Evolutionary conservation across 1,284 basidiomycete genomes (phyloP), one percentile per base, ranked within the genome.

Genomic region (Tremellales sp.): DNA sequence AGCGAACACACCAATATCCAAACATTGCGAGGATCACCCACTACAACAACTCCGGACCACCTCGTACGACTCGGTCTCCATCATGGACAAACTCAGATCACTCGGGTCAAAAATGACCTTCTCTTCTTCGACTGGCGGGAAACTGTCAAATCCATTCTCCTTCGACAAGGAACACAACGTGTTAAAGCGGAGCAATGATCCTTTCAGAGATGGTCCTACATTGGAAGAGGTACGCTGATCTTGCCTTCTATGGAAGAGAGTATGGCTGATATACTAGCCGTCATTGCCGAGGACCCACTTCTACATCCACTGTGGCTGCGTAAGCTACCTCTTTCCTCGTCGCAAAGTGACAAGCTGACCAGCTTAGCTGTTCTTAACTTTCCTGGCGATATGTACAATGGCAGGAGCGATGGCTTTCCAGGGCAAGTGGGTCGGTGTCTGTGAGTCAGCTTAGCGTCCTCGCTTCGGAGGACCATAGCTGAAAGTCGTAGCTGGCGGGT

Each of bases 361-460:
- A 31, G 82, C 79, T 2, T 84, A 91, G 77, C 79, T 82, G 48
- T 90, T 93, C 78, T 89, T 92, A 81, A 85, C 86, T 67, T 92
- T 93, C 67, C 79, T 93, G 41, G 83, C 87, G 10, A 85, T 92
- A 82, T 86, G 84, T 48, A 90, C 87, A 65, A 89, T 88, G 64
- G 89, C 85, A 3, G 85, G 85, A 57, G 85, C 89, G 2, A 89
- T 89, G 0, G 78, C 79, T 19, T 94, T 93, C 70, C 90, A 94
- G 61, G 83, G 85, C 4, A 85, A 86, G 61, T 90, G 82, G 82
- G 80, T 92, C 36, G 86, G 86, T 3, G 87, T 88, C 46, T 91
- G 89, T 91, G 64, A 64, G 88, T 82, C 3, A 13, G 12, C 10
- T 21, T 27, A 22, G 21, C 35, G 5, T n/a, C 25, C 25, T n/a